Evolutionary conservation across 2,329 filamentous ascomycete species (phyloP), one percentile per base, ranked within the genome.

Genomic region (Colletotrichum karsti): DNA sequence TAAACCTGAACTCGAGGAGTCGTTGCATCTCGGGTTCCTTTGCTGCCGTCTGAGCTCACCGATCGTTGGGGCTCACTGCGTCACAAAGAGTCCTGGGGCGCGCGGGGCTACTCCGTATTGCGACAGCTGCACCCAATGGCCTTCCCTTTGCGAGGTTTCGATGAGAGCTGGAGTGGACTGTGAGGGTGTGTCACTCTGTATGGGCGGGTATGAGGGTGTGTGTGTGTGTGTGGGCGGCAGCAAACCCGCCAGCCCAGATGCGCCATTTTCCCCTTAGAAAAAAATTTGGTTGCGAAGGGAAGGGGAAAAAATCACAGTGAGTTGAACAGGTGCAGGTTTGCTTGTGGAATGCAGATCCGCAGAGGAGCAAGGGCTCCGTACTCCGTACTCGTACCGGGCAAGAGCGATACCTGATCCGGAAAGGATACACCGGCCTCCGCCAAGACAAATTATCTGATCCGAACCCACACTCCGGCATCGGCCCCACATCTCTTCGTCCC

Each of bases 381-480:
- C 51, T 63, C 42, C 35, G 26, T 30, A 18, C 26, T 51, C n/a
- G 50, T 42, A 56, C 63, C 39, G 13, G n/a, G 13, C 10, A 22
- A 26, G 13, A 9, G 30, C 46, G 37, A 58, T 54, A 48, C 58
- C 28, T 12, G 18, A 63, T 58, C 22, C 48, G 66, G 61, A 58
- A 62, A 26, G 39, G 30, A 57, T 65, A 13, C 6, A n/a, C 54
- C 53, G 22, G 9, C 20, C 24, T 20, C 50, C 50, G 66, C 66
- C 69, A 70, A 70, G 69, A 70, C 57, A 63, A 63, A 61, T 71
- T 71, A 71, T 71, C 69, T 70, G 69, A 71, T 71, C 69, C 62
- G 67, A 55, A 61, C 62, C 60, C 64, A 39, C 37, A 58, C n/a
- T 24, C 48, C 62, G 55, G 62, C 41, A 30, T 62, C 62, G 62